Evolutionary conservation across 2,329 filamentous ascomycete genomes (phyloP).

Genomic region (Colletotrichum truncatum): DNA sequence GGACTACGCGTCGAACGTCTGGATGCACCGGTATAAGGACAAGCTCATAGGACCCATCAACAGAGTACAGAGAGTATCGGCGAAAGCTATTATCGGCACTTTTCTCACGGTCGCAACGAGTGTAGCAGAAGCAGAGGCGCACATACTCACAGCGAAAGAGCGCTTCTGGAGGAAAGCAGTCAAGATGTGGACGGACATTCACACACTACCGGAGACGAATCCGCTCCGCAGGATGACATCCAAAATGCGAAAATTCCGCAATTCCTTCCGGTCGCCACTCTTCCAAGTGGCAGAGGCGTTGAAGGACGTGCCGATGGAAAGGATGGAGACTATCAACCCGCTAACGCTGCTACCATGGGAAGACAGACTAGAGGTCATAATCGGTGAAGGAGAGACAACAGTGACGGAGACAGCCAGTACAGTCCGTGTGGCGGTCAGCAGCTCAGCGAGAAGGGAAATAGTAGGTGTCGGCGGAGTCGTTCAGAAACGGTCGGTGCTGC

Average conservation of each 20-base stretch:
- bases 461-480: not conserved
- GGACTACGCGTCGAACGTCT: not conserved
- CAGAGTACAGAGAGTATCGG: not conserved
- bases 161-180: not conserved
- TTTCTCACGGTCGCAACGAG: not conserved
- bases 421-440: not conserved
- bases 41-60: not conserved
- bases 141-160: constrained; percentile 1
- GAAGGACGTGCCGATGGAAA: not conserved
- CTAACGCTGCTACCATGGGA: not conserved
- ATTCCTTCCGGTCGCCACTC: not conserved
- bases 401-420: not conserved
- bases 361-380: not conserved
- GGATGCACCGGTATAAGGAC: not conserved
- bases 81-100: not conserved
- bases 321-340: not conserved
- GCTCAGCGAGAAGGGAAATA: not conserved
- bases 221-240: not conserved
- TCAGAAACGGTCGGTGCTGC: not conserved
- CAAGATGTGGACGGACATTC: not conserved
- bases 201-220: not conserved
- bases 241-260: no score
- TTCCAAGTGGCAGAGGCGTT: not conserved
- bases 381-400: not conserved
- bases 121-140: constrained; percentile 8